Conservation (phyloP, 129 eudicot species). For the Escallonia herrerae region DNA sequence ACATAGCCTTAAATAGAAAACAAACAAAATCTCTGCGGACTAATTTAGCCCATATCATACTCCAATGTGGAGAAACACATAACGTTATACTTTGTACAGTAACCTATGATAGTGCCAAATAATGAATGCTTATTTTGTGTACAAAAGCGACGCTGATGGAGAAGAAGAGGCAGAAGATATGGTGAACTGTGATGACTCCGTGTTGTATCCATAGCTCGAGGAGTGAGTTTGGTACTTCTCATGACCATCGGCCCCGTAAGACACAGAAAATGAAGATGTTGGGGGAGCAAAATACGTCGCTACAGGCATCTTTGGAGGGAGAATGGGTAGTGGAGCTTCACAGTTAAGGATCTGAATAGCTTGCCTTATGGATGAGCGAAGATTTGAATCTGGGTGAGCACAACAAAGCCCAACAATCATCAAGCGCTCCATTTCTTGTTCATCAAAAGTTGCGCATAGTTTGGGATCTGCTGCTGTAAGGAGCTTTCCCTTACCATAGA, state of each 20-base stretch:
- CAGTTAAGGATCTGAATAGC: slow-evolving; percentile 23
- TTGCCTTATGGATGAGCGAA: slow-evolving; percentile 31
- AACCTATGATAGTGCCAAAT: too few relatives aligned
- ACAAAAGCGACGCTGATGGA: background rate
- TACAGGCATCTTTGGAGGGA: slow-evolving; percentile 23
- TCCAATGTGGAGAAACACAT: too few relatives aligned
- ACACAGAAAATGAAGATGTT: slow-evolving; percentile 3
- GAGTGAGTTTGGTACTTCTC: slow-evolving; percentile 5
- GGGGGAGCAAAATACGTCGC: slow-evolving; percentile 15
- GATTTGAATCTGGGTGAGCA: slow-evolving; percentile 26
- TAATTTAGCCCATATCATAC: too few relatives aligned
- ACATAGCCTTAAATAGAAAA: too few relatives aligned
- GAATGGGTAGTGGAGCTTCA: slow-evolving; percentile 24
- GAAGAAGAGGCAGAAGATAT: background rate
- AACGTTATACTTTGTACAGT: too few relatives aligned
- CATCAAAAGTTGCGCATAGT: slow-evolving; percentile 17
- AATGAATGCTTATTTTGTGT: too few relatives aligned
- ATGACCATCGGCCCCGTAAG: slow-evolving; percentile 1
- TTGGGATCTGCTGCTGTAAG: slow-evolving; percentile 27
- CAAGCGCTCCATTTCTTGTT: slow-evolving; percentile 20
- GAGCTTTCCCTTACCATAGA: slow-evolving; percentile 25
- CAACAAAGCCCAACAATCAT: slow-evolving; percentile 35
- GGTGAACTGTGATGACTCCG: slow-evolving; percentile 3
- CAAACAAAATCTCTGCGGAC: too few relatives aligned
- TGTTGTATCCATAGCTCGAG: slow-evolving; percentile 1